Evolutionary conservation across 768 basidiomycete species (phyloP), one percentile per base, ranked within the genome.

Genomic region (Auriscalpium microsporum): DNA sequence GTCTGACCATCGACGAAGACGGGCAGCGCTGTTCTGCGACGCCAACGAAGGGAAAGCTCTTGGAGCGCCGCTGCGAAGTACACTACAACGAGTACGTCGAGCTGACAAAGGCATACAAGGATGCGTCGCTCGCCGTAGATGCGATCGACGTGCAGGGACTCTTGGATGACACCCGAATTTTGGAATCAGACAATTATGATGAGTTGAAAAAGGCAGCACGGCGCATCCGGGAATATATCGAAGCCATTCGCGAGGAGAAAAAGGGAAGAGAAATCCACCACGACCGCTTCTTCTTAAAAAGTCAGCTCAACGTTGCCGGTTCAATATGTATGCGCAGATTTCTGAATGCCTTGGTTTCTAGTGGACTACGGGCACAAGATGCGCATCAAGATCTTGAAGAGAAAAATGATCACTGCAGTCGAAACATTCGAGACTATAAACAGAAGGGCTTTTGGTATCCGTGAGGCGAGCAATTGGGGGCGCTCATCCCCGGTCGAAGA

Each of bases 281-380:
- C 8, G 58, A 46, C n/a, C 62, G 69, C 2, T 72, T 71, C 57
- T 69, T 70, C 40, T 46, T 70, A 7, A 69, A 70, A 60, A 61
- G 71, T 63, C 36, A 53, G 40, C 40, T 42, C 40, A n/a, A n/a
- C n/a, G n/a, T n/a, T n/a, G n/a, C n/a, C n/a, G n/a, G n/a, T n/a
- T n/a, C n/a, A n/a, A n/a, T n/a, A n/a, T n/a, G n/a, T n/a, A 11
- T 42, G 40, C 40, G 40, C 40, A 2, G 1, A 11, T 1, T n/a
- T 1, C 40, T 10, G 11, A 10, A n/a, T 42, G 10, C 11, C 2
- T 42, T 1, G 10, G 40, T 10, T 11, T 11, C 11, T 42, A 42
- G 40, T 42, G 10, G 40, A 42, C 40, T 1, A 42, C 40, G 40
- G 11, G n/a, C 40, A 42, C 40, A 42, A 42, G 40, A 42, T 42